These are phyloP conservation scores for Dioszegia hungarica DNA, from an alignment of 768 basidiomycete genomes.

Conservation along the genomic window DNA sequence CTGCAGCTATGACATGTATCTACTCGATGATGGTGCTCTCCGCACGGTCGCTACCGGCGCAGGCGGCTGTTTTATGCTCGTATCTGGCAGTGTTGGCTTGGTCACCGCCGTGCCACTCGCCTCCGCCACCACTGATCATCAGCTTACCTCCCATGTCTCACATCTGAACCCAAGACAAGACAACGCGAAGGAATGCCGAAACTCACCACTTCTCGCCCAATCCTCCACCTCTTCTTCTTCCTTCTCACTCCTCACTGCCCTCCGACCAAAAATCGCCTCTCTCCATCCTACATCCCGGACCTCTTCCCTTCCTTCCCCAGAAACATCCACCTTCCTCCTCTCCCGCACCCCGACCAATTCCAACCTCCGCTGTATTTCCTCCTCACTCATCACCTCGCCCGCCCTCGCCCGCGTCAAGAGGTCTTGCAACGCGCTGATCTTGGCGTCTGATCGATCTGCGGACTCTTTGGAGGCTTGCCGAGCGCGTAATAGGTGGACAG, in stretches of 20 bases:
- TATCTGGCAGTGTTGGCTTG: background rate
- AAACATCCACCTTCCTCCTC: constrained; percentile 25
- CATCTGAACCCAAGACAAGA: background rate
- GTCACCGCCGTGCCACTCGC: background rate
- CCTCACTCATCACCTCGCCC: constrained; percentile 21
- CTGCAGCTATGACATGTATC: constrained; percentile 9
- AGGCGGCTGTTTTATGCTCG: background rate
- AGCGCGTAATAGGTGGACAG: constrained; percentile 34
- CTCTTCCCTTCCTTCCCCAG: constrained; percentile 7
- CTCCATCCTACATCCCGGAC: constrained; percentile 35
- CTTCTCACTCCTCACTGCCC: constrained; percentile 14
- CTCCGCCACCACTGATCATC: background rate
- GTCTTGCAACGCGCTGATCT: constrained; percentile 41
- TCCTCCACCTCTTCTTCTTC: constrained; percentile 26
- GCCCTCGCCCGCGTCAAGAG: constrained; percentile 23
- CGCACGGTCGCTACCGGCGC: background rate
- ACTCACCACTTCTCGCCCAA: constrained; percentile 24
- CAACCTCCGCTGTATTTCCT: constrained; percentile 42
- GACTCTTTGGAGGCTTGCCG: constrained; percentile 32
- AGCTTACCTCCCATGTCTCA: background rate
- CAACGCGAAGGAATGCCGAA: background rate
- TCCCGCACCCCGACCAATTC: constrained; percentile 49
- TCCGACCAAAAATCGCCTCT: constrained; percentile 48
- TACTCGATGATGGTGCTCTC: constrained; percentile 3
- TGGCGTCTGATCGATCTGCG: constrained; percentile 27